Evolutionary conservation across 2,329 filamentous ascomycete genomes (phyloP).

Genomic region (Aspergillus novoparasiticus): DNA sequence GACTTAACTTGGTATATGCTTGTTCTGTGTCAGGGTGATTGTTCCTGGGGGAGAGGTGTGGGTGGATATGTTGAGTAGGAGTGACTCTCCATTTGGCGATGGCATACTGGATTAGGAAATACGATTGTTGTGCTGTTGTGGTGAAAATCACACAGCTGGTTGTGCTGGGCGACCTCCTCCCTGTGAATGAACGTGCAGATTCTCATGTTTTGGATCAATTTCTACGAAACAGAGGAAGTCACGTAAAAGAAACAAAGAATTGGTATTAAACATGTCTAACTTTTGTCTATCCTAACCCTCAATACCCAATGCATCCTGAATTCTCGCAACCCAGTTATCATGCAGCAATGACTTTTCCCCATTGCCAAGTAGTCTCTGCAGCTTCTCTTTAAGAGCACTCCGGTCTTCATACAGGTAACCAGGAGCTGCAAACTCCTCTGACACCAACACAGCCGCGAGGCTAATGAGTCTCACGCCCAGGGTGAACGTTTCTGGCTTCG

Average conservation of each 20-base stretch:
- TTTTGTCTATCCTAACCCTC: conserved; percentile 24
- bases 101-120: background rate
- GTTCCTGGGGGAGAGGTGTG: background rate
- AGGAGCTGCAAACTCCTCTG: conserved; percentile 21
- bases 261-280: conserved; percentile 14
- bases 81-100: background rate
- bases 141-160: background rate
- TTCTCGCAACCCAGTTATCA: conserved; percentile 35
- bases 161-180: background rate
- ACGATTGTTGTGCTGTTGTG: background rate
- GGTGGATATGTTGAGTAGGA: background rate
- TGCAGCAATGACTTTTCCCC: conserved; percentile 32
- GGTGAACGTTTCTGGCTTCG: conserved; percentile 66
- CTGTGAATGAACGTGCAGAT: background rate
- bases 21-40: background rate
- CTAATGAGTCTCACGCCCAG: conserved; percentile 44
- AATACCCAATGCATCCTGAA: conserved; percentile 27
- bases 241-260: background rate
- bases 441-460: conserved; percentile 38
- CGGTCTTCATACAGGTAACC: conserved; percentile 21
- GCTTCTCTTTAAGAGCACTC: conserved; percentile 19
- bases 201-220: background rate
- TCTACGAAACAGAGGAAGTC: background rate
- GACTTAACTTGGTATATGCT: background rate
- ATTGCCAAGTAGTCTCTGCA: conserved; percentile 28